A percentile compares a stretch with the other conserved stretches of the same genome.
Conservation (phyloP, 2,329 filamentous ascomycete genomes). For the Talaromyces sp. region DNA sequence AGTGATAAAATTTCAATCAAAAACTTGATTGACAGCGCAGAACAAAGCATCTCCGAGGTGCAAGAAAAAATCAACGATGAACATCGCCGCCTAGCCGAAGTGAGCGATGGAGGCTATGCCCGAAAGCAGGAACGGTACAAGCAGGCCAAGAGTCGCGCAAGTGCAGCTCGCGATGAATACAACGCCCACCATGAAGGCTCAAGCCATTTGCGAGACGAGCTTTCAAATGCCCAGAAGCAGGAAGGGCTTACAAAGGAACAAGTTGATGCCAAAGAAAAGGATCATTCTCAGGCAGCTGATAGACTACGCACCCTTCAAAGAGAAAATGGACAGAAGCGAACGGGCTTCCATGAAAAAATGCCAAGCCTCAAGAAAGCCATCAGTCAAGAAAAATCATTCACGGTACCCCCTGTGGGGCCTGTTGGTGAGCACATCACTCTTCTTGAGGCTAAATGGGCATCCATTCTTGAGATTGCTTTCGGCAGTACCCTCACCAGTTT, state of each 20-base stretch:
- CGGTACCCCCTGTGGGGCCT: conserved; percentile 76
- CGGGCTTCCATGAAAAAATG: conserved; percentile 67
- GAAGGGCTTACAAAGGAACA: conserved; percentile 25
- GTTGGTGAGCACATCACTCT: conserved; percentile 78
- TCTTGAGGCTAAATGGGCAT: conserved; percentile 78
- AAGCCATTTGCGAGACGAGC: conserved; percentile 38
- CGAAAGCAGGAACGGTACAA: conserved; percentile 63
- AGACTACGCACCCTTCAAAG: conserved; percentile 57
- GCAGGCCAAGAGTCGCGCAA: conserved; percentile 56
- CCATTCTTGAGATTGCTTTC: conserved; percentile 76
- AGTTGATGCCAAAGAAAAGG: conserved; percentile 52
- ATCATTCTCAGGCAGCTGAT: conserved; percentile 57
- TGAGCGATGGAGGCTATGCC: conserved; percentile 70
- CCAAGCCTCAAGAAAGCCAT: conserved; percentile 69
- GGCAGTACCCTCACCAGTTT: conserved; percentile 74
- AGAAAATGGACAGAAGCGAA: conserved; percentile 62
- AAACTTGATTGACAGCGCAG: conserved; percentile 58
- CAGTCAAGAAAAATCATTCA: conserved; percentile 68
- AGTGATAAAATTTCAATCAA: conserved; percentile 69
- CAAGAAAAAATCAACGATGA: conserved; percentile 53
- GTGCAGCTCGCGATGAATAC: conserved; percentile 49
- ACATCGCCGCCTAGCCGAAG: conserved; percentile 62
- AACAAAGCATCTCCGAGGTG: conserved; percentile 45
- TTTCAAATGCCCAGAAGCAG: conserved; percentile 39
- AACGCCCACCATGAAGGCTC: conserved; percentile 44